These are phyloP conservation scores for Umbellularia californica DNA, from an alignment of 164 flowering plant species.

Conservation along the genomic window DNA sequence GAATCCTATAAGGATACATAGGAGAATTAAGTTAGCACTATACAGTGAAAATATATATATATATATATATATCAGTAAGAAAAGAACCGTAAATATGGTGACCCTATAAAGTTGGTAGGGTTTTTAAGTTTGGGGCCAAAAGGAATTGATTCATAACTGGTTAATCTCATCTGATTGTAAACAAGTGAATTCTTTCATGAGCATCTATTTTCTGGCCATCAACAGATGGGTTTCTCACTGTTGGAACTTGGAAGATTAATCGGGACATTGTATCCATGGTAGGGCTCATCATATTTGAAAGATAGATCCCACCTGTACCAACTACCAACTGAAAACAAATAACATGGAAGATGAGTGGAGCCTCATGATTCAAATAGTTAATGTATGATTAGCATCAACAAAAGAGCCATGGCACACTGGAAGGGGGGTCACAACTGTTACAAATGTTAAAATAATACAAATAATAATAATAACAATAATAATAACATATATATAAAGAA, in stretches of 20 bases:
- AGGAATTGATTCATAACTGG: neutral
- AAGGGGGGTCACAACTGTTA: too few species aligned
- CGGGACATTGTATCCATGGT: neutral
- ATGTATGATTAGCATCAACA: too few species aligned
- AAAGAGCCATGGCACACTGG: too few species aligned
- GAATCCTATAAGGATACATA: conserved; percentile 37
- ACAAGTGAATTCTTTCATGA: neutral
- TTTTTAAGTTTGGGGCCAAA: too few species aligned
- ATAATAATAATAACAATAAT: too few species aligned
- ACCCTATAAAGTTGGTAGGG: neutral
- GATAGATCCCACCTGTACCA: too few species aligned
- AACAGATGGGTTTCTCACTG: neutral
- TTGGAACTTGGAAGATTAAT: neutral
- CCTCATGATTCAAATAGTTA: too few species aligned
- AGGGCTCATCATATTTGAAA: neutral
- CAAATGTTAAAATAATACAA: too few species aligned
- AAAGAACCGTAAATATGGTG: neutral
- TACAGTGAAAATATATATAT: neutral
- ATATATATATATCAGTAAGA: neutral
- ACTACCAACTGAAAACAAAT: too few species aligned
- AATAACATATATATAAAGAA: too few species aligned
- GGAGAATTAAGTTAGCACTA: neutral
- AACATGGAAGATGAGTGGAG: too few species aligned
- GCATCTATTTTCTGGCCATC: neutral
- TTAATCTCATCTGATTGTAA: neutral